Percentiles rank a stretch among this genome's conserved stretches.
phyloP scores from a whole-genome alignment of 2,329 filamentous ascomycete genomes.

The Fusarium coffeatum region DNA sequence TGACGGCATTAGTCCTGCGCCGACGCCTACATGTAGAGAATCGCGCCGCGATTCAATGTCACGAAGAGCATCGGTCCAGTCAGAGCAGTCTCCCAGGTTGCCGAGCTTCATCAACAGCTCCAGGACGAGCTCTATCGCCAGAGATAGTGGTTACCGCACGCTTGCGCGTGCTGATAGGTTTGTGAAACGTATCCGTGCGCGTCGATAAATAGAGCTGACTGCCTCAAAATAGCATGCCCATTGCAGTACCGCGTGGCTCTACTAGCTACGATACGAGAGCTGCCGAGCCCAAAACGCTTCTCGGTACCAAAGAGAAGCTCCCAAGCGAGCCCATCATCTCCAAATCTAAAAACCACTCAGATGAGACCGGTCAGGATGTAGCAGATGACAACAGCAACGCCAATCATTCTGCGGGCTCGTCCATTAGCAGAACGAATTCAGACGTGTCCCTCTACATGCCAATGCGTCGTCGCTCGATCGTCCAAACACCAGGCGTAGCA shows the following conservation, averaged over 20 bases:
- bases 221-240: conserved; percentile 31
- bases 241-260: conserved; percentile 26
- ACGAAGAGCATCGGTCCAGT: conserved; percentile 36
- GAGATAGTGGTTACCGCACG: conserved; percentile 28
- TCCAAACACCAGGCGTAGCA: conserved; percentile 63
- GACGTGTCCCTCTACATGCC: conserved; percentile 62
- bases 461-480: conserved; percentile 60
- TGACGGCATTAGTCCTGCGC: conserved; percentile 22
- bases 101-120: conserved; percentile 29
- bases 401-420: conserved; percentile 32
- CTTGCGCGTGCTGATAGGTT: conserved; percentile 42
- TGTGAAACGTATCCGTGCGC: conserved; percentile 20
- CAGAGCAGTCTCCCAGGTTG: conserved; percentile 34
- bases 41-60: conserved; percentile 30
- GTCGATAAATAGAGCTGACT: conserved; percentile 37
- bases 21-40: conserved; percentile 32
- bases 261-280: conserved; percentile 35
- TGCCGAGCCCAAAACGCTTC: conserved; percentile 31
- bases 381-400: conserved; percentile 39
- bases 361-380: conserved; percentile 35
- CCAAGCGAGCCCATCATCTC: conserved; percentile 28
- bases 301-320: conserved; percentile 28
- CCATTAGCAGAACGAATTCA: conserved; percentile 54
- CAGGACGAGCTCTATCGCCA: conserved; percentile 29
- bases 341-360: conserved; percentile 24